These are phyloP conservation scores for Suhomyces vadensis DNA, from an alignment of 805 yeast genomes.

Conservation along the genomic window DNA sequence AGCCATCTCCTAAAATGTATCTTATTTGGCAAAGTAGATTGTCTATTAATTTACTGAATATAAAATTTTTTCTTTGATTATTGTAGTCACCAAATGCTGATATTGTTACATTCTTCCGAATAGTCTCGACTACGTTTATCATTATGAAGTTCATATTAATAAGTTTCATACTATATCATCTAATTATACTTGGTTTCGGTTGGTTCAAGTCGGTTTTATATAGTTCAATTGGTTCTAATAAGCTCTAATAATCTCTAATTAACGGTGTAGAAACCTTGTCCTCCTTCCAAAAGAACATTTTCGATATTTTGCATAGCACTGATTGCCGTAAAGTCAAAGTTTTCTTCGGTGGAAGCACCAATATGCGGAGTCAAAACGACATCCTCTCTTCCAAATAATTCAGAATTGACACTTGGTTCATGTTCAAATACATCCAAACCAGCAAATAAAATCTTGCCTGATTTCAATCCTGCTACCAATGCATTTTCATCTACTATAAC, in stretches of 20 bases:
- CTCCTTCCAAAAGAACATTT: constrained; percentile 42
- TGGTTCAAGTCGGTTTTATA: too few species aligned
- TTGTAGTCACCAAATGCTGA: too few species aligned
- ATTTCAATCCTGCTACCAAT: constrained; percentile 56
- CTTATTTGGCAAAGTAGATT: too few species aligned
- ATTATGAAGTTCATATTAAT: too few species aligned
- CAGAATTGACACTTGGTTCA: constrained; percentile 58
- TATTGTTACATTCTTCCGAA: too few species aligned
- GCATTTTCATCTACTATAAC: constrained; percentile 66
- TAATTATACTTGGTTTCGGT: too few species aligned
- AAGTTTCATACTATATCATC: too few species aligned
- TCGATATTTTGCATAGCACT: constrained; percentile 58
- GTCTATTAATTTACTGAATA: too few species aligned
- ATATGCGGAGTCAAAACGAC: constrained; percentile 70
- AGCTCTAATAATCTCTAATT: constrained; percentile 10
- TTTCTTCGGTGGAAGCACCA: constrained; percentile 65
- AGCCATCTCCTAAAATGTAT: background rate
- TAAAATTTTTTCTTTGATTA: too few species aligned
- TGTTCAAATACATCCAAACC: constrained; percentile 72
- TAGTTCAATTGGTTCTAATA: too few species aligned
- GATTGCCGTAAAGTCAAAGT: constrained; percentile 51
- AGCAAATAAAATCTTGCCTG: constrained; percentile 61
- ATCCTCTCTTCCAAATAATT: constrained; percentile 56
- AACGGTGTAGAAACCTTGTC: constrained; percentile 27
- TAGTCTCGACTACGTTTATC: too few species aligned